Base-by-base conservation (phyloP, 2,329 filamentous ascomycete species). In the Trichoderma oligosporum region DNA sequence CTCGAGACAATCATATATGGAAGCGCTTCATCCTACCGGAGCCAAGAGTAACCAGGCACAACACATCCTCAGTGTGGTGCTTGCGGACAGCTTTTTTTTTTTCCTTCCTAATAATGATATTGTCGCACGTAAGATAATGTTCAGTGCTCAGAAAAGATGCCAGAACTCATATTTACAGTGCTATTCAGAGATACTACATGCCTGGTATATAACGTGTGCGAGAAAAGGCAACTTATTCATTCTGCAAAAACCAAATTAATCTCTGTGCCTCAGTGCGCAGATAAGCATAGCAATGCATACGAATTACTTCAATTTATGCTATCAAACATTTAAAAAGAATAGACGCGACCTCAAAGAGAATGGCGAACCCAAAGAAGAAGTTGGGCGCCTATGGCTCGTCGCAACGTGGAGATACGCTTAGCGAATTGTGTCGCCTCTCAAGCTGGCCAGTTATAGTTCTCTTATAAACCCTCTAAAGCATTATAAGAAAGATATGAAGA, bases 261-360 rank as follows among this genome's bases (percentile, higher is more conserved):
- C 29, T 16, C n/a, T 25, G 8, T 14, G n/a, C 20, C 20, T 38
- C 7, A 20, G 12, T 14, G 73, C 22, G 8, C 18, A 51, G 9
- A 36, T 42, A 25, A 53, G 31, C 36, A 38, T 14, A 11, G 42
- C 36, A 4, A 16, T 53, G 16, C 49, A 53, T 18, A 25, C 33
- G 6, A 22, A 53, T 35, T 53, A 36, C 25, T 44, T 53, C 38
- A 9, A 44, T 8, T 9, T 53, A 31, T 53, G 25, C 38, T 25
- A n/a, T 7, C 22, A 42, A 7, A 9, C 38, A 1, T 53, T 36
- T 44, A 27, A 31, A 9, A 14, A 12, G 11, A 22, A 41, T 41
- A 41, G 20, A 11, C 20, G 11, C 11, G 38, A 41, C 18, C 14
- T 12, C 20, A 1, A 7, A 41, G 6, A 12, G 16, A 41, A 41